Conservation (phyloP, 352 stramenopile species). For the Phytophthora fragariae region DNA sequence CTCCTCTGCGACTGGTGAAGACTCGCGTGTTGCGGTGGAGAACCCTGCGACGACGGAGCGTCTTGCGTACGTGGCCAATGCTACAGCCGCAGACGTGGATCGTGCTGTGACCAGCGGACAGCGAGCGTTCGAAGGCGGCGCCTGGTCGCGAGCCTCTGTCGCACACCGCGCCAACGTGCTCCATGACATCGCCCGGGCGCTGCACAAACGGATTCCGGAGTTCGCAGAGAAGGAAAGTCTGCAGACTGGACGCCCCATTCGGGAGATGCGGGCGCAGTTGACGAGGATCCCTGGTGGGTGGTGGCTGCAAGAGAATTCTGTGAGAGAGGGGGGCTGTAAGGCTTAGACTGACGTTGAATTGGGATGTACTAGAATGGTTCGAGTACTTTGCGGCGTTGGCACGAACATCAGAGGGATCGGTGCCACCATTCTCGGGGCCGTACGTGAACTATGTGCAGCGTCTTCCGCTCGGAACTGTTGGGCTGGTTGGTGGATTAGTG, state of each 20-base stretch:
- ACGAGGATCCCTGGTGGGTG: constrained; percentile 46
- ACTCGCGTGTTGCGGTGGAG: constrained; percentile 44
- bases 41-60: constrained; percentile 59
- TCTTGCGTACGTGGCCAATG: constrained; percentile 47
- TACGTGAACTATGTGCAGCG: constrained; percentile 70
- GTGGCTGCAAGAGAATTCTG: neutral
- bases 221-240: constrained; percentile 68
- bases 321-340: neutral
- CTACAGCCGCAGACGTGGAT: constrained; percentile 46
- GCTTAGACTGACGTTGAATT: neutral
- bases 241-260: constrained; percentile 67
- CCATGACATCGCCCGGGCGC: constrained; percentile 44
- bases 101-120: constrained; percentile 42
- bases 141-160: constrained; percentile 43
- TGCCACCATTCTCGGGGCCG: constrained; percentile 63
- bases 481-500: constrained; percentile 34
- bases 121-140: constrained; percentile 41
- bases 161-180: constrained; percentile 50
- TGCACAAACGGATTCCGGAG: constrained; percentile 50
- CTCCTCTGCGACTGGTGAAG: constrained; percentile 30
- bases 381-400: constrained; percentile 86
- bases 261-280: constrained; percentile 66
- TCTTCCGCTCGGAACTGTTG: constrained; percentile 69
- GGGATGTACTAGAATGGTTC: constrained; percentile 66
- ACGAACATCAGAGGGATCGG: constrained; percentile 67